phyloP scores from a whole-genome alignment of 805 yeast genomes.

The Hanseniaspora hatyaiensis region DNA sequence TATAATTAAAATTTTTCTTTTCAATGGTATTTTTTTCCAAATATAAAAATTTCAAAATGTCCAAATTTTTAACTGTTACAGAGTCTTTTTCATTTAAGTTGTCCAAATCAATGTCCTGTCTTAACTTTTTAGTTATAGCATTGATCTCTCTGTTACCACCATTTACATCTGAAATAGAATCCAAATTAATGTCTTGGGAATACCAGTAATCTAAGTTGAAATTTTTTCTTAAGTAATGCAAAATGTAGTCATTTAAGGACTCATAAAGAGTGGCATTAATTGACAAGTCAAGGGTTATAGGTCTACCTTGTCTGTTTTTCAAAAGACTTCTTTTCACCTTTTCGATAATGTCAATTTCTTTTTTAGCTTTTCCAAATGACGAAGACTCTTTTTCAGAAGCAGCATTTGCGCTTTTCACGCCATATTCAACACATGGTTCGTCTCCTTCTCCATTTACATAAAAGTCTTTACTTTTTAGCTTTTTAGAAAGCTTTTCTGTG shows the following conservation, averaged over 20 bases:
- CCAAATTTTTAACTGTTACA: background rate
- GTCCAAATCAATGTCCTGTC: background rate
- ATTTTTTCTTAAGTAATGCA: conserved; percentile 11
- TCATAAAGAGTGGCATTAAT: conserved; percentile 14
- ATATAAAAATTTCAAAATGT: conserved; percentile 5
- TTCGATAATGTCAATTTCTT: conserved; percentile 6
- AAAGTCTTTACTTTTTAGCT: too few species aligned
- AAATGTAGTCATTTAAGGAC: conserved; percentile 10
- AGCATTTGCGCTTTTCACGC: background rate
- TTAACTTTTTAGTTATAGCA: background rate
- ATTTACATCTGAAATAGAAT: background rate
- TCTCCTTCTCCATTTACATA: too few species aligned
- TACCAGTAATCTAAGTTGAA: conserved; percentile 14
- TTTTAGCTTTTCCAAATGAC: background rate
- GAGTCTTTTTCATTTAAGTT: conserved; percentile 3
- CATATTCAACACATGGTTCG: background rate
- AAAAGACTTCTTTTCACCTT: conserved; percentile 8
- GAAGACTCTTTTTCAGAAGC: background rate
- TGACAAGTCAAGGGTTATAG: conserved; percentile 11
- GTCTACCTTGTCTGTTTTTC: conserved; percentile 17
- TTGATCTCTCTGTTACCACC: background rate
- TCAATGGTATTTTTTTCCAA: background rate
- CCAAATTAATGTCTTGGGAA: conserved; percentile 5
- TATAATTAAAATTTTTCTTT: background rate
- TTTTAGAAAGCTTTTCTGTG: too few species aligned